phyloP scores from a whole-genome alignment of 176 grass and related monocot species.

The Juncus inflexus region DNA sequence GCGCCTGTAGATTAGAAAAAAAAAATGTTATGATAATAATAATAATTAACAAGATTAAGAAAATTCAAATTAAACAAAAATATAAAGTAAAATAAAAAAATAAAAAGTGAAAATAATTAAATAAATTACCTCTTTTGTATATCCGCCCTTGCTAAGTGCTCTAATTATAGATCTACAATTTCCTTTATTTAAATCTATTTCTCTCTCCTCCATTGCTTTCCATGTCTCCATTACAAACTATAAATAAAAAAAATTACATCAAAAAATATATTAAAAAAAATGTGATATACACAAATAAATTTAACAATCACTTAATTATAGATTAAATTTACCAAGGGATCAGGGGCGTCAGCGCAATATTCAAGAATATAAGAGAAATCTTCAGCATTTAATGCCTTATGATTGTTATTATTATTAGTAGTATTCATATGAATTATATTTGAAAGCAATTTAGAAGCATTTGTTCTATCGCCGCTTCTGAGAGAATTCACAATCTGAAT shows the following conservation, averaged over 20 bases:
- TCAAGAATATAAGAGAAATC: slow-evolving; percentile 79
- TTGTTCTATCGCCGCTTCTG: slow-evolving; percentile 50
- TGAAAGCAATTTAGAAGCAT: slow-evolving; percentile 58
- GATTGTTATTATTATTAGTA: too few species aligned
- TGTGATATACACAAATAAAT: slow-evolving; percentile 9
- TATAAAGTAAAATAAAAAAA: too few species aligned
- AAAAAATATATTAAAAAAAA: slow-evolving; percentile 21
- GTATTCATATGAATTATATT: slow-evolving; percentile 40
- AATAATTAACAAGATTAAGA: slow-evolving; percentile 32
- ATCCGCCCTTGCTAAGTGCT: slow-evolving; percentile 62
- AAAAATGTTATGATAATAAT: slow-evolving; percentile 28
- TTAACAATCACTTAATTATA: background rate
- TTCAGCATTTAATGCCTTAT: slow-evolving; percentile 26
- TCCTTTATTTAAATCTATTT: slow-evolving; percentile 38
- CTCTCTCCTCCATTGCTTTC: slow-evolving; percentile 61
- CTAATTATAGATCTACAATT: slow-evolving; percentile 40
- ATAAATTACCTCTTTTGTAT: slow-evolving; percentile 51
- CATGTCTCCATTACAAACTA: slow-evolving; percentile 77
- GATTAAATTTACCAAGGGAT: slow-evolving; percentile 67
- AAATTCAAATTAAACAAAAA: too few species aligned
- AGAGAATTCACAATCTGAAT: slow-evolving; percentile 63
- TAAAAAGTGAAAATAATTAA: slow-evolving; percentile 14
- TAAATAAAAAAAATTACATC: slow-evolving; percentile 27
- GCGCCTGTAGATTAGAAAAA: slow-evolving; percentile 27
- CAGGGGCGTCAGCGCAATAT: slow-evolving; percentile 59